Base-by-base conservation (phyloP, 306 rosid genomes). In the Malus fusca region DNA sequence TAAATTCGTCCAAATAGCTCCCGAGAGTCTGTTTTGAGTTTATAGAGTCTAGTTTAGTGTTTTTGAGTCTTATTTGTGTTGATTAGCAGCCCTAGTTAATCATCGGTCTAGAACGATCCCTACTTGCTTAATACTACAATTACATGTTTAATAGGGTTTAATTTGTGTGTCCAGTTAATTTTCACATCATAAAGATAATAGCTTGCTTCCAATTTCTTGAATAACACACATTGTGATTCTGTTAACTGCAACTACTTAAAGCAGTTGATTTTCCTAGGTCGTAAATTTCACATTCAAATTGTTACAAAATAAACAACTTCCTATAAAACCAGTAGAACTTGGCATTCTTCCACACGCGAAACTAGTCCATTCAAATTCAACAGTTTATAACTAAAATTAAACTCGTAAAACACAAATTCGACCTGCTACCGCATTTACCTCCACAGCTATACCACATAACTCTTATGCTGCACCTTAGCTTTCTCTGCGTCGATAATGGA, bases 401-500 rank as follows among this genome's bases (percentile, higher is more conserved):
- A 46, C 52, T 46, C 17, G 5, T 33, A 35, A 43, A 43, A 43
- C 4, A 43, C 46, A 42, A 26, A 76, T 11, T 44, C 13, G 14
- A 12, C 15, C 15, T 44, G 4, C 0, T 12, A 11, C 17, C 5
- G 0, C 5, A 44, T 12, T 44, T 44, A 11, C 51, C 65, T 44
- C 51, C 15, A 3, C 51, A 44, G 0, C 12, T 12, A 11, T 44
- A 44, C 12, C 51, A 44, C 51, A 44, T 1, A 44, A 12, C 15
- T 44, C 15, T 44, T 44, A 4, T 44, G 51, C 51, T 11, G 48
- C 48, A 95, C 97, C 96, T 82, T 92, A 14, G 99, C 99, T 12
- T 43, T 43, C 48, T 13, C 48, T 0, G 0, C 48, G 4, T 43
- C 5, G 15, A 43, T 43, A 43, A 43, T 4, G 48, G 15, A 43